A percentile compares a stretch with the other conserved stretches of the same genome.
Evolutionary conservation across 305 asterid species (phyloP).

Genomic region (Fraxinus velutina): DNA sequence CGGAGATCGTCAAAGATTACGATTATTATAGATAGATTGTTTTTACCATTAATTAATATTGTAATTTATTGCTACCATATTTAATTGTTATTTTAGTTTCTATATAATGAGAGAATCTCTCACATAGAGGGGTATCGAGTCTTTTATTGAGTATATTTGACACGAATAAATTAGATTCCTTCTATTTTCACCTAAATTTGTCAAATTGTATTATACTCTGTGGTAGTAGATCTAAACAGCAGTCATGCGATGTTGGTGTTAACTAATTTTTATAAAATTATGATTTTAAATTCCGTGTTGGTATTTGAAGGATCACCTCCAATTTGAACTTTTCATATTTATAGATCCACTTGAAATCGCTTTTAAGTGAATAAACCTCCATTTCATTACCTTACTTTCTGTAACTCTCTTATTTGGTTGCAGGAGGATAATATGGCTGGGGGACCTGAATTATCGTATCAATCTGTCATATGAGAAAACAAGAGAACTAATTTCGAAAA

Average conservation of each 20-base stretch:
- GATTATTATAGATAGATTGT: no score
- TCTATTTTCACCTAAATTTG: not conserved
- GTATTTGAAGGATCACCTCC: not conserved
- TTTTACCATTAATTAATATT: no score
- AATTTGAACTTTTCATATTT: not conserved
- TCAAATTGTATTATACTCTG: not conserved
- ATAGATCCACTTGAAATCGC: not conserved
- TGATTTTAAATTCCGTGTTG: not conserved
- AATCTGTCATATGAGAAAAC: conserved; percentile 69
- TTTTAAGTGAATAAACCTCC: not conserved
- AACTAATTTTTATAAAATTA: not conserved
- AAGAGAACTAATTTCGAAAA: conserved; percentile 52
- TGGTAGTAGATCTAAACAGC: not conserved
- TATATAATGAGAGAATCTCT: no score
- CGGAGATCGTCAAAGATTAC: no score
- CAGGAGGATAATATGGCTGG: conserved; percentile 92
- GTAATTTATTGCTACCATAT: no score
- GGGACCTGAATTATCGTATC: conserved; percentile 86
- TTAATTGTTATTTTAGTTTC: no score
- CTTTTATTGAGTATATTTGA: no score
- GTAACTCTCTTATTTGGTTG: conserved; percentile 23
- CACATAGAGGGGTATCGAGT: no score
- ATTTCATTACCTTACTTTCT: not conserved
- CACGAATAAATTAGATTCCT: not conserved
- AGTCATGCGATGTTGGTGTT: not conserved